A percentile compares a stretch with the other conserved stretches of the same genome.
Evolutionary conservation across 306 rosid species (phyloP).

Genomic region (Senna tora): DNA sequence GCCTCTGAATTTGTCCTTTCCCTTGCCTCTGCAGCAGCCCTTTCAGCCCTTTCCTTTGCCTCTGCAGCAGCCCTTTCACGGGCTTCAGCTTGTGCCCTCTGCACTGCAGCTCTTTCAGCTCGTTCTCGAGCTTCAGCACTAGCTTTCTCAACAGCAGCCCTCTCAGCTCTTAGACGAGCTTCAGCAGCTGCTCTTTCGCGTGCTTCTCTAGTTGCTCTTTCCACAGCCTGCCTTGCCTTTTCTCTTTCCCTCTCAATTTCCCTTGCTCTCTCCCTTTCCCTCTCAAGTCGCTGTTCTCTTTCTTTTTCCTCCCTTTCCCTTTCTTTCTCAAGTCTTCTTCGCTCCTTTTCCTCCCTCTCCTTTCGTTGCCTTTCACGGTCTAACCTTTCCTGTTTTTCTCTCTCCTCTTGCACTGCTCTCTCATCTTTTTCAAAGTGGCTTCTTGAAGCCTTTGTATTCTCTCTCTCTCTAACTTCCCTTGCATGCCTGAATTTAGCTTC

Average conservation of each 20-base stretch:
- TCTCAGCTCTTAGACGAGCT: slow-evolving; percentile 84
- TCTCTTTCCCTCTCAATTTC: slow-evolving; percentile 79
- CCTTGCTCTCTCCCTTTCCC: slow-evolving; percentile 52
- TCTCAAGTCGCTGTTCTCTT: slow-evolving; percentile 72
- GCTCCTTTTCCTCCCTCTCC: slow-evolving; percentile 77
- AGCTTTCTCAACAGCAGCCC: slow-evolving; percentile 83
- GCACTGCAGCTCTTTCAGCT: slow-evolving; percentile 97
- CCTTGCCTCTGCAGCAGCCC: slow-evolving; percentile 69
- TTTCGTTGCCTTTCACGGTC: slow-evolving; percentile 68
- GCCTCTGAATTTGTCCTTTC: slow-evolving; percentile 71
- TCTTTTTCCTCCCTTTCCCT: slow-evolving; percentile 76
- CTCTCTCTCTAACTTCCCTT: slow-evolving; percentile 90
- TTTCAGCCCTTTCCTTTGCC: slow-evolving; percentile 68
- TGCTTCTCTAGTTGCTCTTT: slow-evolving; percentile 98
- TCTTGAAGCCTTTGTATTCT: slow-evolving; percentile 69
- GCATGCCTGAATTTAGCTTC: slow-evolving; percentile 95
- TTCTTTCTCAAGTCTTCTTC: slow-evolving; percentile 56
- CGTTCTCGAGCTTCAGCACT: slow-evolving; percentile 92
- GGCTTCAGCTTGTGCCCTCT: slow-evolving; percentile 95
- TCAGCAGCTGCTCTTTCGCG: slow-evolving; percentile 93
- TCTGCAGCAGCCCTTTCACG: slow-evolving; percentile 97
- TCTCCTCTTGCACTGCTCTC: slow-evolving; percentile 52
- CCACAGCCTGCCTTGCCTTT: slow-evolving; percentile 88
- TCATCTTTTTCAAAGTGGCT: slow-evolving; percentile 76
- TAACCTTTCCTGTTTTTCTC: slow-evolving; percentile 63